Evolutionary conservation across 2,329 filamentous ascomycete species (phyloP).

Genomic region (Scytalidium lignicola): DNA sequence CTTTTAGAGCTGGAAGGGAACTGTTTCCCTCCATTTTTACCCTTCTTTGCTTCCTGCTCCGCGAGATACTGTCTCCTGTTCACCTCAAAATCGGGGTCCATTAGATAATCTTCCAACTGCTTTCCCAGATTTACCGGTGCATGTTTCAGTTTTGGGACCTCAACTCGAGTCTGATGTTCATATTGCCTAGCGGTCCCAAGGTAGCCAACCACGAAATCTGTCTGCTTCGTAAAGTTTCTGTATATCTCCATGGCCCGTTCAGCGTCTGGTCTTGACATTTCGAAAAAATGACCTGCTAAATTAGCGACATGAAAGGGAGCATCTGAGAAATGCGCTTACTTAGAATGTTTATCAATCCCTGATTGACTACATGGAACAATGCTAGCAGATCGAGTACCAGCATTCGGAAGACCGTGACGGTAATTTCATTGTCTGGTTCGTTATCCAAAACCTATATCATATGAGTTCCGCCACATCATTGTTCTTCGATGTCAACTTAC

Average conservation of each 20-base stretch:
- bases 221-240: conserved; percentile 85
- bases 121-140: conserved; percentile 86
- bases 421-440: conserved; percentile 95
- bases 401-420: conserved; percentile 85
- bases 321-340: conserved; percentile 47
- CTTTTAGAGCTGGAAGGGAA: conserved; percentile 35
- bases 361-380: conserved; percentile 92
- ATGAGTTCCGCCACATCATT: background rate
- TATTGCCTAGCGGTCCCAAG: conserved; percentile 82
- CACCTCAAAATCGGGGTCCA: conserved; percentile 91
- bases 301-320: conserved; percentile 13
- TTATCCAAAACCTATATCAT: conserved; percentile 67
- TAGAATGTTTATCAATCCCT: conserved; percentile 93
- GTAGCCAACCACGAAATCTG: conserved; percentile 87
- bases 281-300: conserved; percentile 82
- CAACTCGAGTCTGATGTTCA: conserved; percentile 84
- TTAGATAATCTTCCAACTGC: conserved; percentile 89
- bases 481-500: conserved; percentile 47
- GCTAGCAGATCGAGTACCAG: conserved; percentile 85
- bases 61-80: conserved; percentile 89
- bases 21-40: conserved; percentile 31
- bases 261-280: conserved; percentile 93
- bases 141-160: conserved; percentile 96
- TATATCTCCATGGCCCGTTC: conserved; percentile 90
- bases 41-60: conserved; percentile 69